phyloP scores from a whole-genome alignment of 192 early-diverging fungal species.

The Geranomyces michiganensis region DNA sequence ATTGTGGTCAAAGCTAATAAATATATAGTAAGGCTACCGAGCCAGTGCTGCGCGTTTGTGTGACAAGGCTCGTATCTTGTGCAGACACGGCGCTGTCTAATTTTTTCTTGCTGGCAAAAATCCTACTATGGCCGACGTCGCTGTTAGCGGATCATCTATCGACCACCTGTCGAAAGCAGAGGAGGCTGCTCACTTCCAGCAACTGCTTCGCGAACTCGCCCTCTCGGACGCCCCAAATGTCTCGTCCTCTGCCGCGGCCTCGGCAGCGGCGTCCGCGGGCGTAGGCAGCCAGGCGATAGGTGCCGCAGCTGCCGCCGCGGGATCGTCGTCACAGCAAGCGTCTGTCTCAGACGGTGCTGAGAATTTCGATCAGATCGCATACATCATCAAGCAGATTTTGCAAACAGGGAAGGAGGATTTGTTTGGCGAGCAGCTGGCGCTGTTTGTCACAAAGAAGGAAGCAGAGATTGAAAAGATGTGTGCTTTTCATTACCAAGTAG shows the following conservation, averaged over 20 bases:
- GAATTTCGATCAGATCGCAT: slow-evolving; percentile 59
- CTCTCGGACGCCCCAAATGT: slow-evolving; percentile 25
- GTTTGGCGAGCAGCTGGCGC: slow-evolving; percentile 82
- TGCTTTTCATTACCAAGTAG: slow-evolving; percentile 90
- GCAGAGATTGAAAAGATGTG: slow-evolving; percentile 98
- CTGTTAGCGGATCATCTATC: no score
- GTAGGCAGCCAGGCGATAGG: not conserved
- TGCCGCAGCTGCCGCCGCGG: not conserved
- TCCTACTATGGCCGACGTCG: no score
- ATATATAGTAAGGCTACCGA: no score
- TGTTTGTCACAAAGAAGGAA: slow-evolving; percentile 86
- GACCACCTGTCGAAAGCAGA: slow-evolving; percentile 21
- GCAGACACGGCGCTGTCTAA: no score
- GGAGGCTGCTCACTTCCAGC: slow-evolving; percentile 45
- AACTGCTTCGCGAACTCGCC: slow-evolving; percentile 49
- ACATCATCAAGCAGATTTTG: slow-evolving; percentile 85
- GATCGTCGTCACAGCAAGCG: not conserved
- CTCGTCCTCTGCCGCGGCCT: not conserved
- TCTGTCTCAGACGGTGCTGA: slow-evolving; percentile 26
- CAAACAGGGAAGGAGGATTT: slow-evolving; percentile 81
- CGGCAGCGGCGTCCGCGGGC: not conserved
- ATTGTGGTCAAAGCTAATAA: no score
- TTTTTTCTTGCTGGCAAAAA: no score
- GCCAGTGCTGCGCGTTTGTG: no score
- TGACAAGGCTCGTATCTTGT: no score